phyloP scores from a whole-genome alignment of 768 basidiomycete genomes.

The Termitomyces sp. region DNA sequence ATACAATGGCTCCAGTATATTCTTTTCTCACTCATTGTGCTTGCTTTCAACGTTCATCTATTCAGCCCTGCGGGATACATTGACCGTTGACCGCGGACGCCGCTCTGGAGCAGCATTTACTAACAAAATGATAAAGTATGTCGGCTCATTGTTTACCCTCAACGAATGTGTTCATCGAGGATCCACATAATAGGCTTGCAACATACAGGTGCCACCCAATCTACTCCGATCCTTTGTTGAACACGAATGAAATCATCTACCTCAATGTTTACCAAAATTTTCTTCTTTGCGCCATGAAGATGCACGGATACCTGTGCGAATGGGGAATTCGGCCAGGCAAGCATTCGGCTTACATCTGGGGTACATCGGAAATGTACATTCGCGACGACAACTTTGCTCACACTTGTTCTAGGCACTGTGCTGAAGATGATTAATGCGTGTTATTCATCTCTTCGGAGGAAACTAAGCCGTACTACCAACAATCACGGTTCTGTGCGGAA shows the following conservation, averaged over 20 bases:
- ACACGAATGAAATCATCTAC: constrained; percentile 55
- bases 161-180: background rate
- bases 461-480: constrained; percentile 27
- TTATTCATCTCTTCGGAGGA: constrained; percentile 46
- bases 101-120: constrained; percentile 60
- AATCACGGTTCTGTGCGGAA: constrained; percentile 44
- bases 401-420: constrained; percentile 47
- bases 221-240: constrained; percentile 72
- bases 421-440: constrained; percentile 55
- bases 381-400: background rate
- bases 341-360: constrained; percentile 45
- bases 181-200: constrained; percentile 45
- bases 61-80: constrained; percentile 50
- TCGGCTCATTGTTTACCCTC: constrained; percentile 3
- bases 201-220: constrained; percentile 76
- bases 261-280: constrained; percentile 88
- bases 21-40: background rate
- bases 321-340: constrained; percentile 45
- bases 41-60: background rate
- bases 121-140: constrained; percentile 73
- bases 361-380: constrained; percentile 31
- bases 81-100: constrained; percentile 67
- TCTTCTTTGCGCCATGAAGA: constrained; percentile 77
- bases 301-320: constrained; percentile 72
- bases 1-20: constrained; percentile 54